Evolutionary conservation across 1,284 basidiomycete genomes (phyloP), one percentile per base, ranked within the genome.

Genomic region (Rugosomyces carneus): DNA sequence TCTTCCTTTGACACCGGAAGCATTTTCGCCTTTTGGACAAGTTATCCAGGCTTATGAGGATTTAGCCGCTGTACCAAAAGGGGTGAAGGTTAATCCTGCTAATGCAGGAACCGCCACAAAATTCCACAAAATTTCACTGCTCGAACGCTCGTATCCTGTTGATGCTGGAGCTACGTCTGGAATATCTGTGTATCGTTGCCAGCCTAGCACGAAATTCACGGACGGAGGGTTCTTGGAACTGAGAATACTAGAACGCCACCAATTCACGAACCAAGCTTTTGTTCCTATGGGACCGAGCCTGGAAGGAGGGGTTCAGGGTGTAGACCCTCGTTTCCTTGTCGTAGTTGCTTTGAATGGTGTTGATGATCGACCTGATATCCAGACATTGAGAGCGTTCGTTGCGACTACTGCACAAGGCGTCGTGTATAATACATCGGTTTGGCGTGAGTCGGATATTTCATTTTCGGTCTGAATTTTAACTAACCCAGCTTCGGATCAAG

Each of bases 51-150:
- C 84, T 2, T 92, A 89, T 62, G 64, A 71, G 0, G 81, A 87
- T 58, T 72, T 75, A 32, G 65, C 79, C 40, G 75, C 81, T 9
- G 76, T 73, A n/a, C 83, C 84, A 1, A 78, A 76, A 41, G 80
- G 77, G 21, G 78, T 78, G 31, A 76, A 76, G 55, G 77, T 91
- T 39, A 93, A 87, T 2, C 67, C 74, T 16, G 93, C 90, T 11
- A 97, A 97, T 65, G 84, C 80, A 57, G 91, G 88, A 31, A 89
- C 90, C 0, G 94, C 93, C 0, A 74, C 67, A 54, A 97, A 97
- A 66, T 95, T 87, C 68, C 89, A 95, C 69, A 87, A 92, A 61
- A 75, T 96, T 20, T 78, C 88, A 1, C 68, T 81, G 3, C 65
- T 90, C 27, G 64, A 68, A 15, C 73, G 80, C 4, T 78, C 75